phyloP scores from a whole-genome alignment of 176 grass and related monocot species.

The Secale cereale region DNA sequence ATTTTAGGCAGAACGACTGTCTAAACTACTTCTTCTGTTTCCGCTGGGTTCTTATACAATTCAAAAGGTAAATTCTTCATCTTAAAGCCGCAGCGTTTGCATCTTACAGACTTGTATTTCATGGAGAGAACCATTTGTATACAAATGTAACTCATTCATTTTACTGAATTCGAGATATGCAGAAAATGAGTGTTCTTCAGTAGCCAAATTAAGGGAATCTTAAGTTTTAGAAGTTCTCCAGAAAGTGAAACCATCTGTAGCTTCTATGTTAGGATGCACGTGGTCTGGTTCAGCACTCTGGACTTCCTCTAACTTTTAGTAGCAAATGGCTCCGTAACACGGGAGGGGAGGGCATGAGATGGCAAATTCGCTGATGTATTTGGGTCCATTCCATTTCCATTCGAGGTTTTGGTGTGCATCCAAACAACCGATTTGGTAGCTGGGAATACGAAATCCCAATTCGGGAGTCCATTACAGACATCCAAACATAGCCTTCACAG shows the following conservation, averaged over 20 bases:
- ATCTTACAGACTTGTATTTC: background rate
- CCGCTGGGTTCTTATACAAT: constrained; percentile 99
- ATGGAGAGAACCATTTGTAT: background rate
- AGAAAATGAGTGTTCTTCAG: background rate
- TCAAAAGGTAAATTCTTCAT: constrained; percentile 65
- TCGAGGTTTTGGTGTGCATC: no score
- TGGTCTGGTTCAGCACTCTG: background rate
- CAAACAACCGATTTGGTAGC: no score
- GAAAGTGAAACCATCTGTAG: background rate
- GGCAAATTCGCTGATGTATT: no score
- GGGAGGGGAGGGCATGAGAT: no score
- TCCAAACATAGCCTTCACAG: background rate
- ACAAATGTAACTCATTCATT: background rate
- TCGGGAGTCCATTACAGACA: no score
- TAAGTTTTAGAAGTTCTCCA: background rate
- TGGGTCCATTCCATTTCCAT: no score
- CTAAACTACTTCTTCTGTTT: constrained; percentile 99
- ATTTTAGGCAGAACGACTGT: constrained; percentile 87
- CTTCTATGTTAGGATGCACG: background rate
- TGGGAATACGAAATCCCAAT: no score
- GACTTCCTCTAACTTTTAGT: background rate
- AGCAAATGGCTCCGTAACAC: background rate
- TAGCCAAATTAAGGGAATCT: background rate
- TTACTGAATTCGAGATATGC: background rate
- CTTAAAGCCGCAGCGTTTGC: constrained; percentile 3